These are phyloP conservation scores for Fraxinus sp. DNA, from an alignment of 305 asterid genomes.

Conservation along the genomic window DNA sequence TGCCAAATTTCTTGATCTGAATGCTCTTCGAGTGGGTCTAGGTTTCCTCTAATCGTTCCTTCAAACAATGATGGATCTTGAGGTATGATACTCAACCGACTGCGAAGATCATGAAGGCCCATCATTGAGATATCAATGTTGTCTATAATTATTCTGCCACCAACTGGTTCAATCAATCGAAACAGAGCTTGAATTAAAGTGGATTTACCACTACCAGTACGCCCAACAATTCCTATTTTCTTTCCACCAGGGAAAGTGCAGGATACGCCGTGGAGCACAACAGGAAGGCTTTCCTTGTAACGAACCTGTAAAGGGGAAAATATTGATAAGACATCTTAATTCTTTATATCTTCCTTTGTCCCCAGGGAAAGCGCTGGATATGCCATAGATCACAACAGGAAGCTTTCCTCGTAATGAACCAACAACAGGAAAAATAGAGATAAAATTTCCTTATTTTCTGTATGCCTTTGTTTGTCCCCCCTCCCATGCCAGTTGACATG, in stretches of 20 bases:
- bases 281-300: constrained; percentile 92
- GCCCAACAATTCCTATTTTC: constrained; percentile 96
- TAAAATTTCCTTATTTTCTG: background rate
- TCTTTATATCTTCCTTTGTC: background rate
- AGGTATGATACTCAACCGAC: constrained; percentile 88
- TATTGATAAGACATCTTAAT: background rate
- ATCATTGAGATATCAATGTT: constrained; percentile 72
- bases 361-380: background rate
- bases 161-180: constrained; percentile 86
- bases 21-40: constrained; percentile 93
- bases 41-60: constrained; percentile 92
- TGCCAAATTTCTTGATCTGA: constrained; percentile 86
- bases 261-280: constrained; percentile 87
- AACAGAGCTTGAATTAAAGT: constrained; percentile 94
- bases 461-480: background rate
- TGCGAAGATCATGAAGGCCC: constrained; percentile 95
- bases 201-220: constrained; percentile 99
- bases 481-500: background rate
- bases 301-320: constrained; percentile 53
- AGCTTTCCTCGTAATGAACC: background rate
- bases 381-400: background rate
- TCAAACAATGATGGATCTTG: constrained; percentile 96
- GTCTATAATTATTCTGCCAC: constrained; percentile 85
- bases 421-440: background rate
- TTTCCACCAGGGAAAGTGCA: constrained; percentile 95